Evolutionary conservation across 306 rosid genomes (phyloP), one percentile per base, ranked within the genome.

Genomic region (Astragalus glycyphyllos): DNA sequence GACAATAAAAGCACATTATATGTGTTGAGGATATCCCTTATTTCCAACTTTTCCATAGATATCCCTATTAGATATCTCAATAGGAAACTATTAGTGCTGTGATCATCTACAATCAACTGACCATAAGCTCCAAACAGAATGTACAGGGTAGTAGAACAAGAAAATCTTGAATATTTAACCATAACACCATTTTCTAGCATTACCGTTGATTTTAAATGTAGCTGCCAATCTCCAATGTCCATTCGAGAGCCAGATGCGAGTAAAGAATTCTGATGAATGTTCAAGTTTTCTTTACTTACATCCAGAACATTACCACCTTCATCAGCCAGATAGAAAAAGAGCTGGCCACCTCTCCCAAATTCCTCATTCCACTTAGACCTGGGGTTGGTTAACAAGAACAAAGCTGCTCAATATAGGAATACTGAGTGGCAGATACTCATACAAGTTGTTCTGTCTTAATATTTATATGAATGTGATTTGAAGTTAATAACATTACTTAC

Each of bases 301-400:
- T 80, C 80, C 64, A 91, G 76, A 82, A 79, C 78, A 71, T 72
- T 82, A 8, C 89, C 91, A 71, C 82, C 86, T 85, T 94, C 99
- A 83, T 94, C 99, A 44, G 92, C 96, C 88, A 94, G 61, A 69
- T 94, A 94, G 90, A 94, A 94, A 80, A 91, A 94, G 54, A 91
- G 85, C 76, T 89, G 97, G 41, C 78, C 90, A 71, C 75, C 83
- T 68, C 65, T 54, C 68, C 75, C 77, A 48, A 79, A 73, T 67
- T 82, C 91, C 56, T 79, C 86, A 34, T 71, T 58, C 84, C 75
- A 67, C 57, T 71, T 64, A 70, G 89, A 84, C 80, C 99, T 91
- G 82, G 72, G 65, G 73, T 79, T 64, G 68, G 71, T 81, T 69
- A 73, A 75, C 57, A 61, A 77, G 45, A 81, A 53, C 38, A 69